Evolutionary conservation across 495 filamentous ascomycete genomes (phyloP).

Genomic region (Aspergillus funiculosus): DNA sequence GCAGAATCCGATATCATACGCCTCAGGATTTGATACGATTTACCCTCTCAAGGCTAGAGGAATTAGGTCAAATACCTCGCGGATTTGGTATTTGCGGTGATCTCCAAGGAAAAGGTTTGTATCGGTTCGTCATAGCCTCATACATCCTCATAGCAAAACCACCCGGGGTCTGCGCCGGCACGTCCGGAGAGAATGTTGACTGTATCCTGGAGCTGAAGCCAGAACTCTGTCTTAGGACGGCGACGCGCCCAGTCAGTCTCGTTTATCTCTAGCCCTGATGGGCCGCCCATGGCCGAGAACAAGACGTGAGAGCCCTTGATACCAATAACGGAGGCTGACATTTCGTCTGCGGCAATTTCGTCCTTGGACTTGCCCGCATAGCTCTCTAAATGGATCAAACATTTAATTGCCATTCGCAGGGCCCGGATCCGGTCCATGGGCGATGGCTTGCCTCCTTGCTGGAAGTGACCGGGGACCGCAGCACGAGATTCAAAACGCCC

Average conservation of each 20-base stretch:
- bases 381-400: constrained; percentile 79
- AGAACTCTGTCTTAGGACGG: constrained; percentile 79
- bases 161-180: constrained; percentile 27
- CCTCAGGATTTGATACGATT: too few relatives aligned
- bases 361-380: constrained; percentile 62
- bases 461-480: constrained; percentile 92
- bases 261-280: constrained; percentile 62
- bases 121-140: not conserved
- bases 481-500: constrained; percentile 90
- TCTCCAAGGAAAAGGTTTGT: too few relatives aligned
- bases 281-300: constrained; percentile 67
- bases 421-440: constrained; percentile 95
- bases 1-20: too few relatives aligned
- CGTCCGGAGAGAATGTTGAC: constrained; percentile 82
- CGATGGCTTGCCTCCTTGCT: constrained; percentile 89
- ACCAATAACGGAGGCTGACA: constrained; percentile 78
- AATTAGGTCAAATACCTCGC: too few relatives aligned
- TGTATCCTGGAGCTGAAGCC: constrained; percentile 72
- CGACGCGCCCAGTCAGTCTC: constrained; percentile 93
- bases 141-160: constrained; percentile 28
- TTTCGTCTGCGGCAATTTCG: constrained; percentile 61
- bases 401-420: constrained; percentile 83
- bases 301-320: constrained; percentile 85
- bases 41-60: too few relatives aligned
- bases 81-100: too few relatives aligned